phyloP scores from a whole-genome alignment of 2,329 filamentous ascomycete species.

The Tricladium varicosporioides region DNA sequence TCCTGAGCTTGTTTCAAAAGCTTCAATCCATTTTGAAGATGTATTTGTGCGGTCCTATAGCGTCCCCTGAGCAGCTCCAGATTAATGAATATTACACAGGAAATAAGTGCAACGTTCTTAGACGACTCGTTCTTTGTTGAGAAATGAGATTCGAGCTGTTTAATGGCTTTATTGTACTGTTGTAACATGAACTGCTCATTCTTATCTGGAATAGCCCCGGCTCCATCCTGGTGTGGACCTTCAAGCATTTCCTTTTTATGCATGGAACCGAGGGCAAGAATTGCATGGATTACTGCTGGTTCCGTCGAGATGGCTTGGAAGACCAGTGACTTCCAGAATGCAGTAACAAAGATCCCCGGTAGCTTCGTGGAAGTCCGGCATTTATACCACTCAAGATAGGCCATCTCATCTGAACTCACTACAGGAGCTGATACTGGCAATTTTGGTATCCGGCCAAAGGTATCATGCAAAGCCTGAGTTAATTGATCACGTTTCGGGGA shows the following conservation, averaged over 20 bases:
- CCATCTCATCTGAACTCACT: constrained; percentile 38
- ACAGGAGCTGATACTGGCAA: constrained; percentile 39
- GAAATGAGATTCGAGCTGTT: background rate
- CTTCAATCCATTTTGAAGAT: background rate
- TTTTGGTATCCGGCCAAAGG: constrained; percentile 19
- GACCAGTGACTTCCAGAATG: constrained; percentile 37
- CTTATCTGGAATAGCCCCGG: background rate
- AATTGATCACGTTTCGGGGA: too few species aligned
- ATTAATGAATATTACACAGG: background rate
- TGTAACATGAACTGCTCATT: background rate
- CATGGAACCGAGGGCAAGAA: constrained; percentile 38
- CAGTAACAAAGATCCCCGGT: constrained; percentile 35
- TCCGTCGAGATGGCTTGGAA: constrained; percentile 37
- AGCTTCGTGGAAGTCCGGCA: constrained; percentile 41
- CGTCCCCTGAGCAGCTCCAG: background rate
- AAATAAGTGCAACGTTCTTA: background rate
- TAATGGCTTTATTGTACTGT: background rate
- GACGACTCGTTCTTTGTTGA: background rate
- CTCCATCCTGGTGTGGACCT: background rate
- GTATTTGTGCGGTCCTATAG: background rate
- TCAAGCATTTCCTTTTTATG: constrained; percentile 37
- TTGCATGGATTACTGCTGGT: constrained; percentile 37
- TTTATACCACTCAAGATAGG: constrained; percentile 47
- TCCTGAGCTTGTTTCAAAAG: background rate
- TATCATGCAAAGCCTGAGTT: background rate